Evolutionary conservation across 2,329 filamentous ascomycete genomes (phyloP), one percentile per base, ranked within the genome.

Genomic region (Leptographium lundbergii): DNA sequence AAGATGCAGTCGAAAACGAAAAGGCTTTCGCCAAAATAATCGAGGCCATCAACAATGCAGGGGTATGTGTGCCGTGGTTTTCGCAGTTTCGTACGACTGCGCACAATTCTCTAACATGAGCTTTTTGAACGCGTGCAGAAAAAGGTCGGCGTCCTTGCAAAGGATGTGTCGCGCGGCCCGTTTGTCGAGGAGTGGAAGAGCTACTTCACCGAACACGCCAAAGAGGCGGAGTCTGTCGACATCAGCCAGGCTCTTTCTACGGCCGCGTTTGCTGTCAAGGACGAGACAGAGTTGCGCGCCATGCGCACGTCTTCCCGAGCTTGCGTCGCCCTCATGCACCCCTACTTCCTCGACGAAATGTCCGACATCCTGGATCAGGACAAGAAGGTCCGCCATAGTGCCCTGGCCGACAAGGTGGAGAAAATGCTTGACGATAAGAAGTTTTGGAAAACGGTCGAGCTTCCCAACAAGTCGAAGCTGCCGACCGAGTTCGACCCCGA

Each of bases 261-360:
- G 10, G 82, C 86, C 50, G 91, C 90, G 57, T 88, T 99, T 70
- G 87, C 92, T 19, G 82, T 96, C 71, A 99, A 99, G 73, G 94
- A 97, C 69, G 91, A 96, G 72, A 88, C 86, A 67, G 94, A 99
- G 73, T 78, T 99, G 65, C 89, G 92, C 65, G 87, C 89, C 13
- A 96, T 99, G 81, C 86, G 95, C 69, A 95, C 92, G 65, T 91
- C 92, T 5, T 94, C 94, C 59, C 88, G 94, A 69, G 92, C 94
- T 54, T 96, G 91, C 66, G 92, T 95, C 64, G 91, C 91, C 60
- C 78, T 97, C 61, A 95, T 97, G 86, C 90, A 90, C 56, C 90
- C 92, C 61, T 99, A 94, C 73, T 97, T 97, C 71, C 86, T 99
- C 64, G 94, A 99, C 69, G 91, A 96, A 71, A 97, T 99, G 91